phyloP scores from a whole-genome alignment of 2,329 filamentous ascomycete species.

The Xylariaceae sp. region DNA sequence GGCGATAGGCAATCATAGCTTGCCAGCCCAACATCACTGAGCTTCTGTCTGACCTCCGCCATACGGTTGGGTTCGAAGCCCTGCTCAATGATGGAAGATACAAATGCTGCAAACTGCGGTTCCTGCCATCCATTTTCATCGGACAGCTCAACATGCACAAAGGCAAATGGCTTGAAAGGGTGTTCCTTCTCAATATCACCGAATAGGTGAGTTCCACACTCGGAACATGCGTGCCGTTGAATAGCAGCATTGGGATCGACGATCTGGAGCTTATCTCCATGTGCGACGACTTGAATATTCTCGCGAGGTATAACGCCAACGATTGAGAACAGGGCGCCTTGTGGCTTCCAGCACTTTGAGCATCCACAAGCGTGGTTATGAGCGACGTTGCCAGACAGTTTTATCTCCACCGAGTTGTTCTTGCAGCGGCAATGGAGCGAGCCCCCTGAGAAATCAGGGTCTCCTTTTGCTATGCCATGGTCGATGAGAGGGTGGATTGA shows the following conservation, averaged over 20 bases:
- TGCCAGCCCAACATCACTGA: conserved; percentile 55
- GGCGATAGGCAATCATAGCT: conserved; percentile 63
- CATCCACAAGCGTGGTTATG: conserved; percentile 73
- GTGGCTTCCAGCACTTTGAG: conserved; percentile 70
- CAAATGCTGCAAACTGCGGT: conserved; percentile 68
- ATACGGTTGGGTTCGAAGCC: conserved; percentile 57
- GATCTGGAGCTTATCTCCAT: conserved; percentile 51
- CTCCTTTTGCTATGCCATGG: conserved; percentile 54
- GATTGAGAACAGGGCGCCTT: conserved; percentile 61
- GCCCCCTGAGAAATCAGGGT: conserved; percentile 55
- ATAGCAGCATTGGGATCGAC: conserved; percentile 50
- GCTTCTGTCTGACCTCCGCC: conserved; percentile 50
- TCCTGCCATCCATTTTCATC: conserved; percentile 66
- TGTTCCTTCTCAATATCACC: conserved; percentile 65
- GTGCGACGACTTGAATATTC: conserved; percentile 55
- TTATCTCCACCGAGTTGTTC: conserved; percentile 54
- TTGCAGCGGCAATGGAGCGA: conserved; percentile 61
- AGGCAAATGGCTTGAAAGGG: conserved; percentile 67
- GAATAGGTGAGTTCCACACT: conserved; percentile 62
- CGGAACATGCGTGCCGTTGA: conserved; percentile 58
- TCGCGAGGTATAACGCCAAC: conserved; percentile 59
- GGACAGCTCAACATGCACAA: conserved; percentile 63
- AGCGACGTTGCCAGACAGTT: conserved; percentile 55
- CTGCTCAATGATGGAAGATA: conserved; percentile 67
- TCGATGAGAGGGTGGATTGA: conserved; percentile 63